Evolutionary conservation across 2,329 filamentous ascomycete genomes (phyloP).

Genomic region (Aspergillus candidus): DNA sequence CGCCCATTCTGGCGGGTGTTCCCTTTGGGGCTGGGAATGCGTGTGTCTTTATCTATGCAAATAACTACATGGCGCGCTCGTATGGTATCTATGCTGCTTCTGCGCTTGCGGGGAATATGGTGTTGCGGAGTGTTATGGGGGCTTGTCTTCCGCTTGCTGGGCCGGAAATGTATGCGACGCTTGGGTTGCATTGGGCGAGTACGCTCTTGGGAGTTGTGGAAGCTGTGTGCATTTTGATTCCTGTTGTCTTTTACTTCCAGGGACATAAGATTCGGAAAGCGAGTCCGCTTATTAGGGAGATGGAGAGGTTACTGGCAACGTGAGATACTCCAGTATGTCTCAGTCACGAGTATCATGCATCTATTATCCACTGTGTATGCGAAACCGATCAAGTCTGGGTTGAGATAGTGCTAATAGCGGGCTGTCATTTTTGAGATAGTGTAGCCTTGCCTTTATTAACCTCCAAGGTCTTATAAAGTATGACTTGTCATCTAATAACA

Average conservation of each 20-base stretch:
- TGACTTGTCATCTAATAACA: no score
- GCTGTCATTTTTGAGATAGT: no score
- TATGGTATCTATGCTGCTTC: conserved; percentile 75
- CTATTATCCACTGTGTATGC: no score
- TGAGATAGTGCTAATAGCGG: no score
- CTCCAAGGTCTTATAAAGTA: no score
- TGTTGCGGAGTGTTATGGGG: conserved; percentile 63
- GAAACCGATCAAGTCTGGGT: no score
- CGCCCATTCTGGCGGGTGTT: conserved; percentile 70
- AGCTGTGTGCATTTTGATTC: conserved; percentile 65
- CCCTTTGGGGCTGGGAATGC: conserved; percentile 71
- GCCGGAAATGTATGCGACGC: conserved; percentile 58
- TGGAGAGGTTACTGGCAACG: background rate
- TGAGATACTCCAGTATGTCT: no score
- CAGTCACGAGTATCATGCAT: no score
- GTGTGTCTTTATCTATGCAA: conserved; percentile 70
- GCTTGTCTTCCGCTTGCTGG: conserved; percentile 68
- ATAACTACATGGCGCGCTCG: conserved; percentile 68
- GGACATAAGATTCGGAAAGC: conserved; percentile 49
- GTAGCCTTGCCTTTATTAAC: no score
- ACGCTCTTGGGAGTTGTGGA: conserved; percentile 67
- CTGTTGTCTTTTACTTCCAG: conserved; percentile 63
- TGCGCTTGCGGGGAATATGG: conserved; percentile 68
- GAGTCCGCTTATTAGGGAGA: conserved; percentile 43
- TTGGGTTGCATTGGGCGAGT: conserved; percentile 70